Evolutionary conservation across 129 eudicot genomes (phyloP), one percentile per base, ranked within the genome.

Genomic region (Flaveria trinervia): DNA sequence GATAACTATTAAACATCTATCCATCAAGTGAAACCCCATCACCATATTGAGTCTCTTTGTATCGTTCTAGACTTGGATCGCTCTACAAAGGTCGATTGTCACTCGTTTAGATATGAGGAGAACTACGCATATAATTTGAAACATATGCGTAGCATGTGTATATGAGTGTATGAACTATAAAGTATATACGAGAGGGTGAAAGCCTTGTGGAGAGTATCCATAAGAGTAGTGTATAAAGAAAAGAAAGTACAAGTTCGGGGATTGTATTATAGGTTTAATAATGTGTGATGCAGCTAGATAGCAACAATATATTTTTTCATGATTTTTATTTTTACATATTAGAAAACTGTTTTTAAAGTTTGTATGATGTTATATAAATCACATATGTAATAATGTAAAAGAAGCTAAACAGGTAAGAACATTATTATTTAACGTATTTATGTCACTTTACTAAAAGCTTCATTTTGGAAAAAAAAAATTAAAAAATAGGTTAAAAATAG

Each of bases 241-340:
- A 73, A 73, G 59, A 25, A 46, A 65, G 60, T 39, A 64, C 74
- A 79, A 7, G 0, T 65, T 79, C 68, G 11, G 25, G 52, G 14
- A 48, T 48, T 48, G 52, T 48, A 48, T 9, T 48, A 48, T 48
- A 11, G 52, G 52, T 14, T 14, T 48, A 48, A 48, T 48, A 48
- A 2, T 48, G 52, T 48, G 52, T 48, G 4, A 48, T 8, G 41
- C 41, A 36, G n/a, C n/a, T 16, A 2, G 54, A 9, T 13, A 13
- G 54, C 13, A 49, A 13, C 54, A 7, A 16, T 49, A 13, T 4
- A 30, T 3, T 13, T 49, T 49, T 49, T 16, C 16, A 49, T 49
- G n/a, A 49, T n/a, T n/a, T n/a, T n/a, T n/a, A n/a, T n/a, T n/a
- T n/a, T n/a, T n/a, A n/a, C n/a, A n/a, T n/a, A n/a, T n/a, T n/a